Evolutionary conservation across 2,329 filamentous ascomycete species (phyloP).

Genomic region (Paecilomyces formosus): DNA sequence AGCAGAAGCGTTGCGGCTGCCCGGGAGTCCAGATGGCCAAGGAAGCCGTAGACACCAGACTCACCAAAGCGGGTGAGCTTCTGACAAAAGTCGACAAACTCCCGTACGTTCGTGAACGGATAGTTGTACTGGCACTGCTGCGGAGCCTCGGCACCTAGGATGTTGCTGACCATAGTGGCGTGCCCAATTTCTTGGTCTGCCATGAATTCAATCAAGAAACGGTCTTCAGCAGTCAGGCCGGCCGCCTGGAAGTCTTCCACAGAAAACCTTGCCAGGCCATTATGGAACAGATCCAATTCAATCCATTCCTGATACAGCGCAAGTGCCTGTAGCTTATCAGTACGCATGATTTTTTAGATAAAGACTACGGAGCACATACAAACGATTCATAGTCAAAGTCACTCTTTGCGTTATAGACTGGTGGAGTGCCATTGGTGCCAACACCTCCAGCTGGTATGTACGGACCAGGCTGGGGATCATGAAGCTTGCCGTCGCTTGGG

Average conservation of each 20-base stretch:
- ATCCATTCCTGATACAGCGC: constrained; percentile 79
- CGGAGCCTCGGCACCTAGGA: constrained; percentile 64
- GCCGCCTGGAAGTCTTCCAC: constrained; percentile 61
- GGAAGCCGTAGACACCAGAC: constrained; percentile 72
- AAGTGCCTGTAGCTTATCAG: constrained; percentile 40
- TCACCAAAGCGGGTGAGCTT: constrained; percentile 79
- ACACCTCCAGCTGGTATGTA: constrained; percentile 66
- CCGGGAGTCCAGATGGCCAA: constrained; percentile 68
- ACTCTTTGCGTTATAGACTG: constrained; percentile 68
- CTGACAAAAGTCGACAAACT: constrained; percentile 78
- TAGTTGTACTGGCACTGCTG: constrained; percentile 77
- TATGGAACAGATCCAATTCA: constrained; percentile 74
- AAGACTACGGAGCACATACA: constrained; percentile 17
- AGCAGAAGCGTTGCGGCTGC: constrained; percentile 66
- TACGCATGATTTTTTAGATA: not conserved
- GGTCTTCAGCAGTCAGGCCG: constrained; percentile 62
- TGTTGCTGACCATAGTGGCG: constrained; percentile 68
- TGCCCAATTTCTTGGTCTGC: constrained; percentile 69
- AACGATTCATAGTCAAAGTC: constrained; percentile 81
- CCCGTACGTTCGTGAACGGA: constrained; percentile 63
- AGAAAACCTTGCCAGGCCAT: constrained; percentile 63
- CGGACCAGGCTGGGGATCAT: constrained; percentile 61
- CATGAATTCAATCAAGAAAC: constrained; percentile 69
- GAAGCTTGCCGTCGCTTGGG: constrained; percentile 61
- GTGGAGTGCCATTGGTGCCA: constrained; percentile 68